A percentile compares a stretch with the other conserved stretches of the same genome.
Conservation (phyloP, 352 stramenopile species). For the Pythium pectinolyticum region DNA sequence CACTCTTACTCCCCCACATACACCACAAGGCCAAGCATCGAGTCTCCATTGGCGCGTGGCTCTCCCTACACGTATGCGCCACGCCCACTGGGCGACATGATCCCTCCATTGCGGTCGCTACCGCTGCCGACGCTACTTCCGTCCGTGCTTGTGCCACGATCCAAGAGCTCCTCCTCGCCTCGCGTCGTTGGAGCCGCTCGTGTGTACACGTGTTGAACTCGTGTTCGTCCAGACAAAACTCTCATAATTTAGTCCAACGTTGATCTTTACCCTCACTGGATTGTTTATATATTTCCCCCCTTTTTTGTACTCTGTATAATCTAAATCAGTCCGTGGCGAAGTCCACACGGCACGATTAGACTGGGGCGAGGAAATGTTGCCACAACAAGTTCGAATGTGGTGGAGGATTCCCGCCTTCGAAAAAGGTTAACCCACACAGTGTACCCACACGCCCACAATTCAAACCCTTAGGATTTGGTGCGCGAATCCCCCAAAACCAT, state of each 20-base stretch:
- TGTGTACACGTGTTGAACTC: not conserved
- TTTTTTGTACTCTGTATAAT: not conserved
- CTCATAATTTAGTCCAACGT: too few species aligned
- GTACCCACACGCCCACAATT: too few species aligned
- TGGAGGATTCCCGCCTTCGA: too few species aligned
- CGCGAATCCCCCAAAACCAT: too few species aligned
- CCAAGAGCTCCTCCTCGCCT: not conserved
- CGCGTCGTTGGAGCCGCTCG: not conserved
- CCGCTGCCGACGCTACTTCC: conserved; percentile 18
- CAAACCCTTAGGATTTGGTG: too few species aligned
- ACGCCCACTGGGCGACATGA: not conserved
- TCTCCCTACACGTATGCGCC: not conserved
- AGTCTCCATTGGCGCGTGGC: conserved; percentile 6
- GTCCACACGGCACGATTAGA: too few species aligned
- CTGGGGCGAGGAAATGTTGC: too few species aligned
- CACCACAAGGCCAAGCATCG: not conserved
- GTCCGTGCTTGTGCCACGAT: conserved; percentile 5
- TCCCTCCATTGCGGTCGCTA: conserved; percentile 22
- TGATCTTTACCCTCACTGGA: too few species aligned
- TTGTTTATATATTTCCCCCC: too few species aligned
- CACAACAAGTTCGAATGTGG: too few species aligned
- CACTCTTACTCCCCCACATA: conserved; percentile 1
- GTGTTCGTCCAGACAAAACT: not conserved
- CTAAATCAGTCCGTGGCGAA: too few species aligned
- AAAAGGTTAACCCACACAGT: too few species aligned